Evolutionary conservation across 2,329 filamentous ascomycete species (phyloP).

Genomic region (Penicillium sclerotiorum): DNA sequence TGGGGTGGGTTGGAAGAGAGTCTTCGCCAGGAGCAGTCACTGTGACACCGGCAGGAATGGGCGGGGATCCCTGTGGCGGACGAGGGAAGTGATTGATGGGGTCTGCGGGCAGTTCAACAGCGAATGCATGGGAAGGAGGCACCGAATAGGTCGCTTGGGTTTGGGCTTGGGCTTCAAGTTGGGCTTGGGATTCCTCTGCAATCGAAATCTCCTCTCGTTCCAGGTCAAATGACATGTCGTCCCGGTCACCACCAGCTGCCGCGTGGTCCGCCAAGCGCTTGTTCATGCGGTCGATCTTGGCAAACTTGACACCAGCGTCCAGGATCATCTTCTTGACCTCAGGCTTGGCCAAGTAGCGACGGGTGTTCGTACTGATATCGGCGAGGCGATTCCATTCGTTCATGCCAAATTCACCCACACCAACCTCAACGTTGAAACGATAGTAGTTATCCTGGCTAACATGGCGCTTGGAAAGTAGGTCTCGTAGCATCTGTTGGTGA

Average conservation of each 20-base stretch:
- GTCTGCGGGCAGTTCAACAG: constrained; percentile 64
- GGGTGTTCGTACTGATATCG: constrained; percentile 91
- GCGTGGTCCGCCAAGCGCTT: constrained; percentile 61
- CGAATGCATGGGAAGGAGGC: constrained; percentile 50
- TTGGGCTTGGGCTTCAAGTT: too few species aligned
- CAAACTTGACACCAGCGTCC: constrained; percentile 76
- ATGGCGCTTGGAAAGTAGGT: constrained; percentile 73
- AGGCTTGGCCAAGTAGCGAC: constrained; percentile 74
- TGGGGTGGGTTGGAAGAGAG: constrained; percentile 31
- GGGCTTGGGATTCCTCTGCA: too few species aligned
- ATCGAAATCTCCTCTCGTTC: constrained; percentile 29
- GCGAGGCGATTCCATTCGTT: constrained; percentile 96
- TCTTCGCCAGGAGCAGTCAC: constrained; percentile 30
- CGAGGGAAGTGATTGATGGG: constrained; percentile 38
- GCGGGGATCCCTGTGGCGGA: constrained; percentile 20
- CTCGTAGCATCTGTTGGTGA: constrained; percentile 80
- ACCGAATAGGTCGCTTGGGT: constrained; percentile 34
- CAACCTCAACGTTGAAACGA: constrained; percentile 93
- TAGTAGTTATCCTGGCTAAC: constrained; percentile 92
- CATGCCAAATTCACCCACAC: constrained; percentile 96
- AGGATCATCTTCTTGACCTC: constrained; percentile 77
- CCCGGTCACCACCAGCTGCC: constrained; percentile 36
- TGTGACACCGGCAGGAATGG: constrained; percentile 20
- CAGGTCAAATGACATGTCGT: constrained; percentile 32
- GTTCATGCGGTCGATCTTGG: constrained; percentile 79